These are phyloP conservation scores for Cyphellophora attinorum DNA, from an alignment of 2,329 filamentous ascomycete species.

Conservation along the genomic window DNA sequence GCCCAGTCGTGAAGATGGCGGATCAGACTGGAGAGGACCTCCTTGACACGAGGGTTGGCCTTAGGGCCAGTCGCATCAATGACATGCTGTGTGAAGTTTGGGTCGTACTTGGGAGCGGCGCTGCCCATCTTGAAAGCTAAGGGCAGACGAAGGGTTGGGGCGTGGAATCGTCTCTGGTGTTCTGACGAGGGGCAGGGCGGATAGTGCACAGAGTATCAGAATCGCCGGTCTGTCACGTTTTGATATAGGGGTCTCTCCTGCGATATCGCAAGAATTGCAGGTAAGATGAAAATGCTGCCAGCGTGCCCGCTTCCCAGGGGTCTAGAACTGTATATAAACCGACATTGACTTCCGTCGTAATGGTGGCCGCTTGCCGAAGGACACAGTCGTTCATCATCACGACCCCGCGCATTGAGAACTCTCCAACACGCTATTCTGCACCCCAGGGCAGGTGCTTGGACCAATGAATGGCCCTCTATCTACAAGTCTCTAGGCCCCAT, in stretches of 20 bases:
- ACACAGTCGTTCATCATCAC: too few relatives aligned
- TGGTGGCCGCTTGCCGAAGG: too few relatives aligned
- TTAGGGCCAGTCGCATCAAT: slow-evolving; percentile 66
- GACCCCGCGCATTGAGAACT: not conserved
- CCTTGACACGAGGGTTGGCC: slow-evolving; percentile 54
- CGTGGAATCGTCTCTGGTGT: slow-evolving; percentile 1
- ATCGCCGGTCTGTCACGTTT: not conserved
- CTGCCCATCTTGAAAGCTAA: slow-evolving; percentile 4
- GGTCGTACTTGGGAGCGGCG: slow-evolving; percentile 26
- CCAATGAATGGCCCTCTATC: not conserved
- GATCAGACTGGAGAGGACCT: slow-evolving; percentile 47
- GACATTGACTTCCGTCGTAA: too few relatives aligned
- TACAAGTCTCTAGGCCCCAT: not conserved
- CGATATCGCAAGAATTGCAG: not conserved
- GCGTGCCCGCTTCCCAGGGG: slow-evolving; percentile 1
- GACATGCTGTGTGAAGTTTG: slow-evolving; percentile 56
- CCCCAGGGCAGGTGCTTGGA: not conserved
- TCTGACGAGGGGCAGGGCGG: not conserved
- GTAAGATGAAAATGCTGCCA: not conserved
- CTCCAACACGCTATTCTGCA: not conserved
- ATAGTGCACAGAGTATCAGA: not conserved
- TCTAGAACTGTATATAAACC: too few relatives aligned
- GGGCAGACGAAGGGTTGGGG: not conserved
- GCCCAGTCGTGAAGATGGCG: slow-evolving; percentile 51
- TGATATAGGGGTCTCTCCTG: not conserved